A percentile compares a stretch with the other conserved stretches of the same genome.
Conservation (phyloP, 2,329 filamentous ascomycete genomes). For the Cyanodermella asteris region DNA sequence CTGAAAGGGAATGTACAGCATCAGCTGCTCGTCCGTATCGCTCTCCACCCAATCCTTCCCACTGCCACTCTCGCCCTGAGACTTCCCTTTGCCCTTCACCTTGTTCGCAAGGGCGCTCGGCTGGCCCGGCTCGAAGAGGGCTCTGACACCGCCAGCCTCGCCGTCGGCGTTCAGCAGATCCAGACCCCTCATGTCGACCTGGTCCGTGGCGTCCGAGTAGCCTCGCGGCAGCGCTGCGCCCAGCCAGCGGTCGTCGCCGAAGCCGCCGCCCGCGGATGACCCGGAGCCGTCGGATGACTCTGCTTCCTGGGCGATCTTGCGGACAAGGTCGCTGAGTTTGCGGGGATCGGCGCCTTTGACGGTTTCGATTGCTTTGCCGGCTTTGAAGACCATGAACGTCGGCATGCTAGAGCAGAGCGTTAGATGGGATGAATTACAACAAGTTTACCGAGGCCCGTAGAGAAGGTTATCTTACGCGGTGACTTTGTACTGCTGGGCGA, state of each 20-base stretch:
- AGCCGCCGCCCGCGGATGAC: constrained; percentile 14
- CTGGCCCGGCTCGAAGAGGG: constrained; percentile 47
- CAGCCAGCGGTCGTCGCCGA: constrained; percentile 38
- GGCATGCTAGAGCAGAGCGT: constrained; percentile 36
- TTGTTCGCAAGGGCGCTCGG: constrained; percentile 36
- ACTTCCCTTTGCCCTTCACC: constrained; percentile 29
- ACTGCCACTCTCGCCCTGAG: constrained; percentile 22
- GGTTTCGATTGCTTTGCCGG: constrained; percentile 43
- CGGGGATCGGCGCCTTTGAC: constrained; percentile 53
- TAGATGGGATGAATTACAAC: neutral
- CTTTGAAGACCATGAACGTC: constrained; percentile 76
- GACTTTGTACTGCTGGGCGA: constrained; percentile 52
- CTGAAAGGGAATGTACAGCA: constrained; percentile 82
- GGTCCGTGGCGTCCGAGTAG: constrained; percentile 63
- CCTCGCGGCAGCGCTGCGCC: constrained; percentile 55
- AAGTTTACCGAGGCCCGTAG: neutral
- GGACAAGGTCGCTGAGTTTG: constrained; percentile 48
- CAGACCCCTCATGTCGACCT: constrained; percentile 56
- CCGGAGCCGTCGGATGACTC: constrained; percentile 18
- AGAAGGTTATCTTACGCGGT: constrained; percentile 32
- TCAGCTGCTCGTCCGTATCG: constrained; percentile 88
- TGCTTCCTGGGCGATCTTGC: constrained; percentile 47
- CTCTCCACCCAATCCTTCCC: constrained; percentile 90
- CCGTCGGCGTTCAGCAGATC: constrained; percentile 77
- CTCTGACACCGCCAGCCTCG: constrained; percentile 48